Evolutionary conservation across 73 alveolate genomes (phyloP).

Genomic region (Blepharisma japonicum): DNA sequence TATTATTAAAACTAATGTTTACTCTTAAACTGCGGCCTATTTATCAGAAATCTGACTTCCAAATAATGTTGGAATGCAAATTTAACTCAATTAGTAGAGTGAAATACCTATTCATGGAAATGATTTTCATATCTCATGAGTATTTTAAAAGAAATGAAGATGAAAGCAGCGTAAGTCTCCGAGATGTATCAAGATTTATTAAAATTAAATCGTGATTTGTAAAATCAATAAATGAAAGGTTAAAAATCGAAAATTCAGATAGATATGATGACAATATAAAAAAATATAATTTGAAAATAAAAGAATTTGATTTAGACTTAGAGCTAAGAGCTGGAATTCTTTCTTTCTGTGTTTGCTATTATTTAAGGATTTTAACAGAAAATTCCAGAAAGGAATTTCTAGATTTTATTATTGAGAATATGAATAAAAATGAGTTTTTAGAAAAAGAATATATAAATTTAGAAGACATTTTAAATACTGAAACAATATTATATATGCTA

Average conservation of each 20-base stretch:
- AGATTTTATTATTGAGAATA: constrained; percentile 24
- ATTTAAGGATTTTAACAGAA: constrained; percentile 42
- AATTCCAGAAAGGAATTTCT: constrained; percentile 41
- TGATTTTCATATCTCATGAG: background rate
- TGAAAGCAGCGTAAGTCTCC: background rate
- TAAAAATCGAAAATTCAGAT: too few species aligned
- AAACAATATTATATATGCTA: constrained; percentile 15
- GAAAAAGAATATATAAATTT: background rate
- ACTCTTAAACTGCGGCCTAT: too few species aligned
- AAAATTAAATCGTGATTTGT: background rate
- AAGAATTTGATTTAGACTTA: constrained; percentile 30
- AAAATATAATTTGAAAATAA: too few species aligned
- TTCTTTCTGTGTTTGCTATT: constrained; percentile 52
- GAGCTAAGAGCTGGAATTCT: constrained; percentile 50
- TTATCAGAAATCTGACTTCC: too few species aligned
- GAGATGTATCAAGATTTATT: background rate
- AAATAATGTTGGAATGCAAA: too few species aligned
- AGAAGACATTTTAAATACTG: constrained; percentile 30
- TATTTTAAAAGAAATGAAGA: background rate
- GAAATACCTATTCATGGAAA: background rate
- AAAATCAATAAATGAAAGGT: background rate
- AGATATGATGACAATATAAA: too few species aligned
- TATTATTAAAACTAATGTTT: too few species aligned
- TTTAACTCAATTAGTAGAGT: background rate
- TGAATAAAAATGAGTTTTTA: background rate